A percentile compares a stretch with the other conserved stretches of the same genome.
phyloP scores from a whole-genome alignment of 495 filamentous ascomycete genomes.

The Penicillium turbatum region DNA sequence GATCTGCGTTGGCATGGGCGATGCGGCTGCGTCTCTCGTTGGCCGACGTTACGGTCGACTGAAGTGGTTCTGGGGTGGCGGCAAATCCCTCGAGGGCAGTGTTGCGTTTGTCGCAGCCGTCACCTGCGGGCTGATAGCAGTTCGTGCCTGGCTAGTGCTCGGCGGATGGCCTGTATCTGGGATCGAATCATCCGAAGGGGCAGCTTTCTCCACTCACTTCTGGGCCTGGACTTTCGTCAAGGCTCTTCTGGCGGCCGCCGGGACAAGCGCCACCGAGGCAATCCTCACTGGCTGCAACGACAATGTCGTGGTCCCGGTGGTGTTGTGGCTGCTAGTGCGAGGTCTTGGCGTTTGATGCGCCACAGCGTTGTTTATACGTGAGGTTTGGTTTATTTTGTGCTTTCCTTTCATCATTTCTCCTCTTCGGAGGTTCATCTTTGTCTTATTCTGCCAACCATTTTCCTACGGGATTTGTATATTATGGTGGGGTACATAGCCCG shows the following conservation, averaged over 20 bases:
- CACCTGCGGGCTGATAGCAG: conserved; percentile 63
- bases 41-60: conserved; percentile 79
- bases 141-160: conserved; percentile 67
- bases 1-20: conserved; percentile 90
- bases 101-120: conserved; percentile 81
- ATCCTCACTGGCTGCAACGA: conserved; percentile 97
- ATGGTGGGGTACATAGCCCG: conserved; percentile 2
- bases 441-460: not conserved
- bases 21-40: conserved; percentile 89
- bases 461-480: conserved; percentile 4
- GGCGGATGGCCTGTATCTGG: conserved; percentile 61
- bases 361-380: conserved; percentile 10
- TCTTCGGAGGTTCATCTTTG: not conserved
- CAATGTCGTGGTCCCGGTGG: conserved; percentile 95
- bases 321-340: conserved; percentile 85
- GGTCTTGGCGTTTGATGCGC: conserved; percentile 60
- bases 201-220: conserved; percentile 16
- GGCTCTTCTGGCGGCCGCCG: conserved; percentile 62
- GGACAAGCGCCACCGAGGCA: conserved; percentile 89
- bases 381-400: not conserved
- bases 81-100: conserved; percentile 91
- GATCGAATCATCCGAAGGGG: conserved; percentile 16
- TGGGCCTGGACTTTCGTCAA: conserved; percentile 50
- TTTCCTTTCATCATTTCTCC: not conserved
- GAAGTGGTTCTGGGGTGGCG: conserved; percentile 97